Conservation (phyloP, 306 rosid species). For the Quercus ilex region DNA sequence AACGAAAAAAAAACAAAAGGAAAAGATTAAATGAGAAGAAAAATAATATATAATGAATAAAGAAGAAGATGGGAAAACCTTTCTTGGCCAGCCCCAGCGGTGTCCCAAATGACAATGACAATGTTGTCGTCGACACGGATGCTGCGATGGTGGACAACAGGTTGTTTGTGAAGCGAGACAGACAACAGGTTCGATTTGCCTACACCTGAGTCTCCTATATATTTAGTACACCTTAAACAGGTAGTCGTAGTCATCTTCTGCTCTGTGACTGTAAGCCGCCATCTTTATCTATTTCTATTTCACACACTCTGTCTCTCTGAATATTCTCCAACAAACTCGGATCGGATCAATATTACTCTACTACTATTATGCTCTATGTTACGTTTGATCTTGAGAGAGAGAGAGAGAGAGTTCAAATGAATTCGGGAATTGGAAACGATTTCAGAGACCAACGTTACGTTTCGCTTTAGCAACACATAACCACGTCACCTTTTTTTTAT, state of each 20-base stretch:
- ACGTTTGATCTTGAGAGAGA: no score
- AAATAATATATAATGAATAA: no score
- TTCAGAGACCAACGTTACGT: no score
- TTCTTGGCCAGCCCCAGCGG: constrained; percentile 60
- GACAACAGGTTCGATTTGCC: constrained; percentile 53
- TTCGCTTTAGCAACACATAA: no score
- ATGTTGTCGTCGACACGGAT: constrained; percentile 39
- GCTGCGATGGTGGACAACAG: constrained; percentile 53
- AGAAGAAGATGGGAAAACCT: constrained; percentile 18
- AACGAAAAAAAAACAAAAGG: no score
- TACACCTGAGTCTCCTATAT: constrained; percentile 50
- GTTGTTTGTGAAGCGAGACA: constrained; percentile 47
- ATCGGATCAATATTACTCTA: not conserved
- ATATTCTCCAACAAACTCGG: not conserved
- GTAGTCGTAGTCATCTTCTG: constrained; percentile 43
- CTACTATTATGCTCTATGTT: no score
- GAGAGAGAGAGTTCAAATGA: no score
- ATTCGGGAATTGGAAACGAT: no score
- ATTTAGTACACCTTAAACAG: constrained; percentile 44
- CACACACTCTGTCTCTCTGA: no score
- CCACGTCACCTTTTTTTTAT: no score
- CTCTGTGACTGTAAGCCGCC: constrained; percentile 29
- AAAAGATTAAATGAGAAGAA: no score
- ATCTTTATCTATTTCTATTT: not conserved
- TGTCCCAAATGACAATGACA: constrained; percentile 50